Evolutionary conservation across 805 yeast genomes (phyloP), one percentile per base, ranked within the genome.

Genomic region (Scheffersomyces spartinae): DNA sequence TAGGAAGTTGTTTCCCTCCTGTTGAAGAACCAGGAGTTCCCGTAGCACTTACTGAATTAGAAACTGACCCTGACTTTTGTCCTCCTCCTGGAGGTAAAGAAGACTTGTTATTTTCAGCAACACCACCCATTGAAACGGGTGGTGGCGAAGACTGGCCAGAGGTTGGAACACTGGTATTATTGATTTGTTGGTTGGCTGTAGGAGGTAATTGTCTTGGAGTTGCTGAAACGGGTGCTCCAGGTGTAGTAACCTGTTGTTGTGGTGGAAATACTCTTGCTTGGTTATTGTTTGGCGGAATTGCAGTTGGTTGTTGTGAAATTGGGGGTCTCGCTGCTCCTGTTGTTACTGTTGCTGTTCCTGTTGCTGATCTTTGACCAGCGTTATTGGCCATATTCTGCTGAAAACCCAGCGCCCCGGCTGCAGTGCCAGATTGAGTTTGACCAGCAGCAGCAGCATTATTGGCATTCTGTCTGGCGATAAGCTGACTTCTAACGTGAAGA

Each of bases 101-200:
- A n/a, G n/a, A n/a, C n/a, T n/a, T n/a, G n/a, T n/a, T n/a, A n/a
- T 38, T 40, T 3, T 72, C 71, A 13, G 68, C 65, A 12, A 72
- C 72, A 38, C 63, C 64, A 5, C 60, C 73, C 19, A 54, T 45
- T 2, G 70, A 64, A 1, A 62, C 58, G 15, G 69, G 62, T 7
- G 46, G 47, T 7, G 56, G 42, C 2, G 45, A 36, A 4, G 55
- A 40, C 3, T 33, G 12, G 5, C 30, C 35, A 20, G 31, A 16
- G 8, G 33, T 13, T 2, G 32, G 26, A 17, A 33, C 23, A 19
- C n/a, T 17, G 5, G 27, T 17, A 7, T 6, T 20, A 6, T 17
- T 6, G n/a, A 13, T 15, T 4, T 25, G 35, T 19, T 30, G 34
- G 25, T 13, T 18, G 7, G 15, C 11, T 9, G 19, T 10, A 2